A percentile compares a stretch with the other conserved stretches of the same genome.
These are phyloP conservation scores for Fusarium bulbicola DNA, from an alignment of 2,329 filamentous ascomycete genomes.

Conservation along the genomic window DNA sequence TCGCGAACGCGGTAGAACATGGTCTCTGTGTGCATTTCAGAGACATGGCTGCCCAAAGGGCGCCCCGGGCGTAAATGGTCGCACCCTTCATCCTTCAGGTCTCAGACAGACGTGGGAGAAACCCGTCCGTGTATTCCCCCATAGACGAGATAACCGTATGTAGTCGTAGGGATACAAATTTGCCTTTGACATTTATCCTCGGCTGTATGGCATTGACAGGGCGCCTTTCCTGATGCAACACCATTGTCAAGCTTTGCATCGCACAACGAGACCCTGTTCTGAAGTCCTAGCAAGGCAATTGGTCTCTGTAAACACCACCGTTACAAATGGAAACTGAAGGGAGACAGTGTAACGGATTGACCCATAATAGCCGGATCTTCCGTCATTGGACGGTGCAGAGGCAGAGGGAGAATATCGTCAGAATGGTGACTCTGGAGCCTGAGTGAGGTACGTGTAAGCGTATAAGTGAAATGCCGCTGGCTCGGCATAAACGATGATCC, in stretches of 20 bases:
- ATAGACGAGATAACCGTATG: slow-evolving; percentile 19
- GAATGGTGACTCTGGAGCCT: slow-evolving; percentile 7
- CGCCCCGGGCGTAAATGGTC: not conserved
- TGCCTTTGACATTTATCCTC: not conserved
- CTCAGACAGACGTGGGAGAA: slow-evolving; percentile 11
- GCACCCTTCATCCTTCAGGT: slow-evolving; percentile 5
- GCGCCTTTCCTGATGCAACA: slow-evolving; percentile 15
- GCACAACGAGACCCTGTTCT: slow-evolving; percentile 11
- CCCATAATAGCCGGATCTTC: slow-evolving; percentile 12
- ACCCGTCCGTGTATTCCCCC: slow-evolving; percentile 13
- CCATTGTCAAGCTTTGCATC: slow-evolving; percentile 20
- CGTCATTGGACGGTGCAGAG: slow-evolving; percentile 20
- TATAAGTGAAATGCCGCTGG: slow-evolving; percentile 32
- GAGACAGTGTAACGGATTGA: slow-evolving; percentile 16
- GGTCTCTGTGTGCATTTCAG: slow-evolving; percentile 11
- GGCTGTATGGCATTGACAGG: slow-evolving; percentile 2
- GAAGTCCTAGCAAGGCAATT: slow-evolving; percentile 14
- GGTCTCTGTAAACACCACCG: not conserved
- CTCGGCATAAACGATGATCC: slow-evolving; percentile 19
- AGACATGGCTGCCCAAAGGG: slow-evolving; percentile 24
- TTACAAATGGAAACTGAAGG: slow-evolving; percentile 25
- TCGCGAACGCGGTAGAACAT: slow-evolving; percentile 24
- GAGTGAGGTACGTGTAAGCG: slow-evolving; percentile 4
- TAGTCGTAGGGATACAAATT: not conserved
- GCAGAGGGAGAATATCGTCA: slow-evolving; percentile 25